Evolutionary conservation across 2,329 filamentous ascomycete species (phyloP).

Genomic region (Huntiella bhutanensis): DNA sequence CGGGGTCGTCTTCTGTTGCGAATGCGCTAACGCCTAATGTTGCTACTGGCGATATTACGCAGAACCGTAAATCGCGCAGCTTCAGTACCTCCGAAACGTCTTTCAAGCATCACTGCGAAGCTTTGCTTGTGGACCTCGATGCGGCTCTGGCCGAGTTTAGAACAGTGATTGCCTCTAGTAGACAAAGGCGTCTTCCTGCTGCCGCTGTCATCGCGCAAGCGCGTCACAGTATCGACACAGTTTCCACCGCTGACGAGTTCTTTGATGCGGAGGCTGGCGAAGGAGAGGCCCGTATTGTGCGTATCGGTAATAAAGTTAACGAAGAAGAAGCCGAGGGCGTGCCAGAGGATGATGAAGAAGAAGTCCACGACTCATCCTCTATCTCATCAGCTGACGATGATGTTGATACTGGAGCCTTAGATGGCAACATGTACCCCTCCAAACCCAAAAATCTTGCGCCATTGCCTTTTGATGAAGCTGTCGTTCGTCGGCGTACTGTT

Average conservation of each 20-base stretch:
- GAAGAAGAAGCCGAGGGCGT: conserved; percentile 47
- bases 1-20: conserved; percentile 20
- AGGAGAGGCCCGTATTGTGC: conserved; percentile 46
- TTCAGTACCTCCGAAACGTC: conserved; percentile 37
- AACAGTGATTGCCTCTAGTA: conserved; percentile 56
- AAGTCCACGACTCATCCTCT: conserved; percentile 36
- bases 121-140: conserved; percentile 71
- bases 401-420: conserved; percentile 38
- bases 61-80: conserved; percentile 21
- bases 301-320: conserved; percentile 42
- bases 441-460: conserved; percentile 61
- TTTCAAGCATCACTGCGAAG: conserved; percentile 63
- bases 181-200: conserved; percentile 47
- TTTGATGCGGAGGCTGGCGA: conserved; percentile 69
- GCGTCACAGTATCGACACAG: conserved; percentile 59
- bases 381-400: conserved; percentile 40
- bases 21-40: conserved; percentile 15
- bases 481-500: conserved; percentile 52
- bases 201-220: conserved; percentile 22
- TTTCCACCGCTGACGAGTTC: conserved; percentile 66
- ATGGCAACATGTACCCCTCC: conserved; percentile 50
- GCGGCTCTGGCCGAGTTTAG: conserved; percentile 69
- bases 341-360: conserved; percentile 25
- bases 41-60: conserved; percentile 16
- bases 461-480: conserved; percentile 47